phyloP scores from a whole-genome alignment of 331 rosid species.

The Quercus tomentella region DNA sequence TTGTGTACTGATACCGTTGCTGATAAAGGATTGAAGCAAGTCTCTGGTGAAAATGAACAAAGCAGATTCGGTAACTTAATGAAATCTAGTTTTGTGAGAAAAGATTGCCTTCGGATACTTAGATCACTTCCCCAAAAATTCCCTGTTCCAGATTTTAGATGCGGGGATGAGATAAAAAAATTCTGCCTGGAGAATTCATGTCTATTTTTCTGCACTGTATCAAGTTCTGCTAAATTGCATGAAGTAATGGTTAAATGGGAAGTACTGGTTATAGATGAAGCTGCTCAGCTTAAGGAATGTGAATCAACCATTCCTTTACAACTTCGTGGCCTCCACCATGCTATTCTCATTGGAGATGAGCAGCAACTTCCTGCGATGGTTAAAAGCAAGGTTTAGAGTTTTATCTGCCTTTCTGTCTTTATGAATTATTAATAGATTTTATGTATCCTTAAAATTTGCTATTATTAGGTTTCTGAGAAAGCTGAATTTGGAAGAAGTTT shows the following conservation, averaged over 20 bases:
- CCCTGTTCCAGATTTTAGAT: background rate
- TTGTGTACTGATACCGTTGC: background rate
- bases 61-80: background rate
- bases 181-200: constrained; percentile 35
- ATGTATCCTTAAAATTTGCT: background rate
- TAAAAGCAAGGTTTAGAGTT: constrained; percentile 43
- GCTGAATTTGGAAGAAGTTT: constrained; percentile 23
- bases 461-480: constrained; percentile 7
- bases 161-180: background rate
- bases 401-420: background rate
- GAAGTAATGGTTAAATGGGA: background rate
- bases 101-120: constrained; percentile 10
- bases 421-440: background rate
- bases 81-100: background rate
- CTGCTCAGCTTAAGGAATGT: constrained; percentile 55
- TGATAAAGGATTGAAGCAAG: background rate
- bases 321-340: constrained; percentile 27
- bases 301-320: constrained; percentile 55
- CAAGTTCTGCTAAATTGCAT: constrained; percentile 36
- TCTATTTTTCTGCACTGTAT: constrained; percentile 44
- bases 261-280: constrained; percentile 34
- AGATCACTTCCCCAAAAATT: constrained; percentile 20
- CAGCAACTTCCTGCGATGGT: constrained; percentile 58
- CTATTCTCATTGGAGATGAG: constrained; percentile 52
- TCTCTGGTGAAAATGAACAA: background rate